Conservation (phyloP, 495 filamentous ascomycete species). For the Lophiostoma macrostomum region DNA sequence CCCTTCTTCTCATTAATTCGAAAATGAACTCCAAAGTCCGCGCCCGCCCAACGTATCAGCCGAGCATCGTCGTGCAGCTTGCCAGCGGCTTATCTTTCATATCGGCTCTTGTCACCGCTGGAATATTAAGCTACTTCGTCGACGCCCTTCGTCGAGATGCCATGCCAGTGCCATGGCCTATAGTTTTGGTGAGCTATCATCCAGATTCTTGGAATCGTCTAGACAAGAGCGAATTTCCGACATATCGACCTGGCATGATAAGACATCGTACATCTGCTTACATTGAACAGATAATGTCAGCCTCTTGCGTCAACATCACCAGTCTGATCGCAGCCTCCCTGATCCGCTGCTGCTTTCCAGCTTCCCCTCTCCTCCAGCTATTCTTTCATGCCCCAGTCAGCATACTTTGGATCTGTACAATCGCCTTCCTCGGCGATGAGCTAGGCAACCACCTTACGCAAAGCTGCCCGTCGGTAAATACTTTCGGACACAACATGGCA, state of each 20-base stretch:
- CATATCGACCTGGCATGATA: too few species aligned
- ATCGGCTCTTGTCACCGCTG: background rate
- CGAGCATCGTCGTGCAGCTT: background rate
- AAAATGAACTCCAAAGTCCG: conserved; percentile 3
- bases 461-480: background rate
- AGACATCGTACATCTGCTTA: background rate
- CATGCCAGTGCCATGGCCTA: conserved; percentile 5
- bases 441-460: background rate
- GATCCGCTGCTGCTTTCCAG: background rate
- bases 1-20: background rate
- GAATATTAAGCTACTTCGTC: conserved; percentile 9
- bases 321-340: background rate
- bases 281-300: background rate
- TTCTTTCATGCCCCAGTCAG: background rate
- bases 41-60: background rate
- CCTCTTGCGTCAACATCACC: background rate
- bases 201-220: too few species aligned
- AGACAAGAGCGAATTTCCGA: too few species aligned
- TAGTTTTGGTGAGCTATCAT: background rate
- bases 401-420: background rate
- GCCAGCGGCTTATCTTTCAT: conserved; percentile 8
- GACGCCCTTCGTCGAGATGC: conserved; percentile 6
- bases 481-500: conserved; percentile 6
- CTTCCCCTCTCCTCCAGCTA: background rate
- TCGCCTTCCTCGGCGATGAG: conserved; percentile 3